A percentile compares a stretch with the other conserved stretches of the same genome.
Evolutionary conservation across 1,139 yeast genomes (phyloP).

Genomic region (Geotrichum macrosporum): DNA sequence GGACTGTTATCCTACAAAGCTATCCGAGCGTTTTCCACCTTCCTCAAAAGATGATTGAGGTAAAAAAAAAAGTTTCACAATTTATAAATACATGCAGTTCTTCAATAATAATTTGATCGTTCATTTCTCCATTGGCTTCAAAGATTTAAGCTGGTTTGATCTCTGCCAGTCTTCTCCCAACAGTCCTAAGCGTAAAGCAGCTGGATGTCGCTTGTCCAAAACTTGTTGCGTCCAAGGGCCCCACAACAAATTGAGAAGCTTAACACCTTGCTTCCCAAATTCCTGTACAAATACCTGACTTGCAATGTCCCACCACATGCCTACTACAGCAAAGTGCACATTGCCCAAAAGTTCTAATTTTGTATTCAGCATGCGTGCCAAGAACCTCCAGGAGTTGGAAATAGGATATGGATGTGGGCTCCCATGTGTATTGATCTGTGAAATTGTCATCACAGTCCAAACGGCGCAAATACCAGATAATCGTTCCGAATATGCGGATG

Average conservation of each 20-base stretch:
- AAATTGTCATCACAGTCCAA: constrained; percentile 64
- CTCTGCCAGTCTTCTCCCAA: constrained; percentile 72
- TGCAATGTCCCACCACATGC: constrained; percentile 92
- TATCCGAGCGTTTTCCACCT: background rate
- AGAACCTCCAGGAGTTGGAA: constrained; percentile 58
- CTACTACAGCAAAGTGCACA: constrained; percentile 65
- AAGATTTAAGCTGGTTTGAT: constrained; percentile 41
- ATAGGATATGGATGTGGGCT: constrained; percentile 52
- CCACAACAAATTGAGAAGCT: constrained; percentile 50
- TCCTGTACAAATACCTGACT: constrained; percentile 51
- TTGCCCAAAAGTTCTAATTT: constrained; percentile 43
- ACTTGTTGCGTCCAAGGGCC: constrained; percentile 50
- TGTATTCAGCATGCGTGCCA: constrained; percentile 63
- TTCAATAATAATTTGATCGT: background rate
- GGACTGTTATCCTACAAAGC: constrained; percentile 6
- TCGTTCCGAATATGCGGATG: constrained; percentile 72
- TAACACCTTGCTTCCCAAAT: constrained; percentile 68
- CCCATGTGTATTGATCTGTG: constrained; percentile 29
- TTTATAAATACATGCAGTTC: background rate
- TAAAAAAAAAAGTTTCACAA: background rate
- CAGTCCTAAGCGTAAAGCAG: constrained; percentile 70
- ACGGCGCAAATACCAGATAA: constrained; percentile 80
- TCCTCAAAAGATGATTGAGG: background rate
- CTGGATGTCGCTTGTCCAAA: constrained; percentile 54
- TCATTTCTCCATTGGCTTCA: constrained; percentile 26